Evolutionary conservation across 164 flowering plant genomes (phyloP).

Genomic region (Nymphaea thermarum): DNA sequence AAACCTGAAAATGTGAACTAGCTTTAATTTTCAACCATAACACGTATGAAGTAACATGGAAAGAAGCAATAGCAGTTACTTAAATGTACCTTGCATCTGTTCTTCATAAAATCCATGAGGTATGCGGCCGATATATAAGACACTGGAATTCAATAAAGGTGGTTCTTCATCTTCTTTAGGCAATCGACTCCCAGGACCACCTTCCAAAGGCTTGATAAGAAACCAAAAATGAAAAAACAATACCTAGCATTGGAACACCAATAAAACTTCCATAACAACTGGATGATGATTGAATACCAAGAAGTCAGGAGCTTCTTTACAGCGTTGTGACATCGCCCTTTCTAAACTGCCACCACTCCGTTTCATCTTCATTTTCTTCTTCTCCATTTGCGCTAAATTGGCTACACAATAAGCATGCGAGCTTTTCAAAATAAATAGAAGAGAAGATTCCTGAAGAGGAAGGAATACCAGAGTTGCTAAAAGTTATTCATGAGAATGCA

Average conservation of each 20-base stretch:
- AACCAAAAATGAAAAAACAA: not conserved
- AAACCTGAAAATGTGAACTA: conserved; percentile 29
- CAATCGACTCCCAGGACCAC: conserved; percentile 55
- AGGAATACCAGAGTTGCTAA: too few relatives aligned
- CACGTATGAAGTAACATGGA: too few relatives aligned
- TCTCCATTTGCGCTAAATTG: not conserved
- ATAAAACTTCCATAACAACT: not conserved
- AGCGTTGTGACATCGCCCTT: not conserved
- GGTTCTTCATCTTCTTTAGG: conserved; percentile 16
- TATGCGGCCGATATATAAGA: conserved; percentile 74
- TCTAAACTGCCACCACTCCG: too few relatives aligned
- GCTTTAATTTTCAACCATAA: too few relatives aligned
- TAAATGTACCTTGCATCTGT: conserved; percentile 61
- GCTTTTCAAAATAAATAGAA: too few relatives aligned
- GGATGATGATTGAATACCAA: conserved; percentile 23
- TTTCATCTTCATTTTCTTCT: not conserved
- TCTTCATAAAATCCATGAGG: conserved; percentile 92
- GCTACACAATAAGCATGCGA: too few relatives aligned
- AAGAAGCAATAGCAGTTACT: too few relatives aligned
- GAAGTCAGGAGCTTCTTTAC: conserved; percentile 29
- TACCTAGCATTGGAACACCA: not conserved
- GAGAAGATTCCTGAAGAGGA: too few relatives aligned
- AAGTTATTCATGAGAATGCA: too few relatives aligned
- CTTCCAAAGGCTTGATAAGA: conserved; percentile 55
- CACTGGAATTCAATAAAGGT: conserved; percentile 36